These are phyloP conservation scores for Tolypocladium amazonense DNA, from an alignment of 2,329 filamentous ascomycete species.

Conservation along the genomic window DNA sequence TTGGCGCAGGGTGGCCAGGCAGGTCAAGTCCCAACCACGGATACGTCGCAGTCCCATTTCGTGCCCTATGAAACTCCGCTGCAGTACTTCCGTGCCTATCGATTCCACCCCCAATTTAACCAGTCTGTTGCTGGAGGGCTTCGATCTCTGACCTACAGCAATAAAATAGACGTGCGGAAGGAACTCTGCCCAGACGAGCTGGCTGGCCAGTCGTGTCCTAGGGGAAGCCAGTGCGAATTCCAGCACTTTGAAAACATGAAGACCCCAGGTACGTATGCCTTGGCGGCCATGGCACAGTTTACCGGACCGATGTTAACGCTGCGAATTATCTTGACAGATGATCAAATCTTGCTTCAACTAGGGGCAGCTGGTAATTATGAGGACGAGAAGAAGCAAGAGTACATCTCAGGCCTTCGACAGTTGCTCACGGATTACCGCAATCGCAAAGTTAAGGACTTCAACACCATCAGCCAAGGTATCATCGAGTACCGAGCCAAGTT, in stretches of 20 bases:
- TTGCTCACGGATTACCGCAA: slow-evolving; percentile 50
- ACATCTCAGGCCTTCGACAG: slow-evolving; percentile 50
- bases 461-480: slow-evolving; percentile 55
- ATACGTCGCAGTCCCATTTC: slow-evolving; percentile 13
- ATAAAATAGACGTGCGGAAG: slow-evolving; percentile 69
- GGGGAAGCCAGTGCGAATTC: slow-evolving; percentile 59
- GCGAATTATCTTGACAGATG: slow-evolving; percentile 45
- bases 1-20: slow-evolving; percentile 8
- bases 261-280: slow-evolving; percentile 24
- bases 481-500: slow-evolving; percentile 56
- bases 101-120: slow-evolving; percentile 73
- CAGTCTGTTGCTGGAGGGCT: slow-evolving; percentile 64
- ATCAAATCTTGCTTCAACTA: slow-evolving; percentile 62
- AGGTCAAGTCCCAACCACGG: slow-evolving; percentile 1
- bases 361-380: slow-evolving; percentile 55
- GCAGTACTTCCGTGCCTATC: slow-evolving; percentile 73
- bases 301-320: slow-evolving; percentile 28
- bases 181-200: slow-evolving; percentile 70
- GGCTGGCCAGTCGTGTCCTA: slow-evolving; percentile 55
- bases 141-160: slow-evolving; percentile 86
- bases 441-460: slow-evolving; percentile 53
- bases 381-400: slow-evolving; percentile 48
- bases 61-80: slow-evolving; percentile 74
- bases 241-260: slow-evolving; percentile 59
- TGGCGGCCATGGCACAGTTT: slow-evolving; percentile 3